phyloP scores from a whole-genome alignment of 2,329 filamentous ascomycete genomes.

The Calonectria montana region DNA sequence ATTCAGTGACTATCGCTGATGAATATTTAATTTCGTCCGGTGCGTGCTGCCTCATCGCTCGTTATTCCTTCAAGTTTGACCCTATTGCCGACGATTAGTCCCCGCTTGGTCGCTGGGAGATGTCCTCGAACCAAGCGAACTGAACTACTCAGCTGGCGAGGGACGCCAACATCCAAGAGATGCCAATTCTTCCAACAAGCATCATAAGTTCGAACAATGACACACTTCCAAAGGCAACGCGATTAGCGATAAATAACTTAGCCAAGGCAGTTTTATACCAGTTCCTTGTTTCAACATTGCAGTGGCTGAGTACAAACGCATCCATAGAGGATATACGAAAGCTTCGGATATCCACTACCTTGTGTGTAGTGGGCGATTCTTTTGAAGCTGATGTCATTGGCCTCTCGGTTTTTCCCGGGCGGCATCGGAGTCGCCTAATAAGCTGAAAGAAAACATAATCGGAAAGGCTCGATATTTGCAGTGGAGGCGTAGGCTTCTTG shows the following conservation, averaged over 20 bases:
- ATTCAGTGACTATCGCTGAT: not conserved
- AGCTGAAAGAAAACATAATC: slow-evolving; percentile 57
- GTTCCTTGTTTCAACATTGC: slow-evolving; percentile 40
- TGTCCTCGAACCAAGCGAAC: not conserved
- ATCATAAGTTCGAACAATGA: slow-evolving; percentile 44
- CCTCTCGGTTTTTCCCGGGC: slow-evolving; percentile 54
- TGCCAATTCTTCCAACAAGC: slow-evolving; percentile 46
- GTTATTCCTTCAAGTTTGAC: not conserved
- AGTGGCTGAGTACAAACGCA: slow-evolving; percentile 55
- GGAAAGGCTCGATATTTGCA: slow-evolving; percentile 48
- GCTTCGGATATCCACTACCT: slow-evolving; percentile 54
- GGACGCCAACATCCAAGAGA: slow-evolving; percentile 48
- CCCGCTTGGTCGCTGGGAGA: not conserved
- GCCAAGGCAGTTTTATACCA: slow-evolving; percentile 53
- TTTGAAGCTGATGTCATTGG: slow-evolving; percentile 54
- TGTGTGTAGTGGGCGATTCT: not conserved
- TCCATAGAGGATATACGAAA: slow-evolving; percentile 65
- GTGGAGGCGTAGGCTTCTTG: slow-evolving; percentile 50
- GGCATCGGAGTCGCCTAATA: slow-evolving; percentile 57
- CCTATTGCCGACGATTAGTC: not conserved
- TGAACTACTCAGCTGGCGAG: slow-evolving; percentile 10
- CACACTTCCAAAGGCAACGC: slow-evolving; percentile 51
- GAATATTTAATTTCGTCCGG: not conserved
- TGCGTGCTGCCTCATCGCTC: not conserved
- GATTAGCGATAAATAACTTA: slow-evolving; percentile 58